Base-by-base conservation (phyloP, 2,329 filamentous ascomycete genomes). In the Penicillium carneum region DNA sequence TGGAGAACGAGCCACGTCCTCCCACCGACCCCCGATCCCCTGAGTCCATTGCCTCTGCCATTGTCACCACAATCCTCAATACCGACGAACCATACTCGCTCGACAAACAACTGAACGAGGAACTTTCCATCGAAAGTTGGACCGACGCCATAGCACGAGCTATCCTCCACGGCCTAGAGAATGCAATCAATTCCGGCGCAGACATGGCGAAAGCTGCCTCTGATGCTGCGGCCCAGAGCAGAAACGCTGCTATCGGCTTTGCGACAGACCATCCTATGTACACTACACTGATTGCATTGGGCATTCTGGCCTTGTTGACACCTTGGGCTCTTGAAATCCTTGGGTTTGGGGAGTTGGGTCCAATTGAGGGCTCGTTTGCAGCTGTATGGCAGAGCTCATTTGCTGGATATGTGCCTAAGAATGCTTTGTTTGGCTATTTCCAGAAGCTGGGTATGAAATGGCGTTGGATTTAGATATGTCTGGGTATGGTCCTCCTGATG, bases 401-500 rank as follows among this genome's bases (percentile, higher is more conserved):
- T 34, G 29, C 29, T 54, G 38, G 39, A 23, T 36, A 54, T 45
- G 38, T 54, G 11, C 51, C 38, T 8, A 76, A 76, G 59, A 72
- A 71, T 0, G 78, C 79, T 4, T 62, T 82, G n/a, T 80, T 81
- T 60, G 74, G 74, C 2, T 82, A 73, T 52, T 75, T 82, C 34
- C 79, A 82, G 72, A 69, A 76, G 12, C 63, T 82, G 60, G 79
- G 79, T 0, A 81, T 81, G 77, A 69, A 57, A 16, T 72, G 65
- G 69, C 59, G 63, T 33, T 36, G 63, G 49, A 8, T 34, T 46
- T 42, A 10, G 11, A 23, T 23, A 5, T 42, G 7, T 14, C 18
- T 42, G 18, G 14, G 18, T 42, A 20, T 23, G 18, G 18, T 42
- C 1, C 18, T 42, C 11, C 39, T 23, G 18, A 42, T 7, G 39